Conservation (phyloP, 2,329 filamentous ascomycete species). For the Aspergillus amoenus region DNA sequence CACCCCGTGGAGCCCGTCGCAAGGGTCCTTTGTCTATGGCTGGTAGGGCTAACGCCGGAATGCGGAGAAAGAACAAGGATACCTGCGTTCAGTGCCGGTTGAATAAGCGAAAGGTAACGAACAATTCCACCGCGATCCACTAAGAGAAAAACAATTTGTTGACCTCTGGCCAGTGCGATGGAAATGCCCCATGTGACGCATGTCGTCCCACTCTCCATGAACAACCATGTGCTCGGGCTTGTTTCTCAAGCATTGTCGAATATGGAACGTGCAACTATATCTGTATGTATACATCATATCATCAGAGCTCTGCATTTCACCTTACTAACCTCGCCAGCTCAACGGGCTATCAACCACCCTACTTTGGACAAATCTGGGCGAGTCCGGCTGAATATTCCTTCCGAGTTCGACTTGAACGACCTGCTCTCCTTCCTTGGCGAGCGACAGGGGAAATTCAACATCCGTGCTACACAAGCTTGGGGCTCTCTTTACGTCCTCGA, state of each 20-base stretch:
- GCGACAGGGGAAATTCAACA: conserved; percentile 44
- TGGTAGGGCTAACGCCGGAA: conserved; percentile 41
- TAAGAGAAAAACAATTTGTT: conserved; percentile 12
- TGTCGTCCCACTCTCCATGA: conserved; percentile 43
- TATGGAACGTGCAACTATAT: conserved; percentile 48
- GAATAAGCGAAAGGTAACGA: conserved; percentile 44
- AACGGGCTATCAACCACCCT: conserved; percentile 44
- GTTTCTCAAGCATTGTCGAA: conserved; percentile 46
- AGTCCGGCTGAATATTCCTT: conserved; percentile 42
- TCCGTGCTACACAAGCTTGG: conserved; percentile 44
- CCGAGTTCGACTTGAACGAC: conserved; percentile 39
- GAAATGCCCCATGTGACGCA: conserved; percentile 42
- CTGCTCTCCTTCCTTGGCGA: conserved; percentile 38
- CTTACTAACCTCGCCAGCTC: conserved; percentile 33
- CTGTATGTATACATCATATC: conserved; percentile 30
- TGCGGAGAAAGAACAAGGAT: conserved; percentile 45
- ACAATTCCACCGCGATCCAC: conserved; percentile 1
- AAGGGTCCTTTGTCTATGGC: conserved; percentile 42
- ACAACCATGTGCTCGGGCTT: conserved; percentile 45
- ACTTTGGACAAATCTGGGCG: conserved; percentile 36
- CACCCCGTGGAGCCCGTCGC: conserved; percentile 42
- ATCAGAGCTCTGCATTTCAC: conserved; percentile 8
- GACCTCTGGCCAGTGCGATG: conserved; percentile 36
- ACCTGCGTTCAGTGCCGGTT: conserved; percentile 46
- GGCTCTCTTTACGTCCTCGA: conserved; percentile 44